Conservation (phyloP, 2,329 filamentous ascomycete species). For the Raffaelea albimanens region DNA sequence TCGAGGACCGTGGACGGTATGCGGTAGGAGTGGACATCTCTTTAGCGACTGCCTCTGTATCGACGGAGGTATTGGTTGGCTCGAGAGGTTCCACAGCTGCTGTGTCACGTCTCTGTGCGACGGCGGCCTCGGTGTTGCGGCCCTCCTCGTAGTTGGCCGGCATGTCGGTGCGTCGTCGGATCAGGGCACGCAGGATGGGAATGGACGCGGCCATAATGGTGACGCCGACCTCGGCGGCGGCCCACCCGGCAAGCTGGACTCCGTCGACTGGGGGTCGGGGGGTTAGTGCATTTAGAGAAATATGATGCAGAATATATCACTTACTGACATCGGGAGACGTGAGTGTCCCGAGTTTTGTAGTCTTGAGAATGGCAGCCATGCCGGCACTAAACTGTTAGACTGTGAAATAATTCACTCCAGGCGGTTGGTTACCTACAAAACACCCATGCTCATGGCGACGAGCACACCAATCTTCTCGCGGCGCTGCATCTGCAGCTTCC, state of each 20-base stretch:
- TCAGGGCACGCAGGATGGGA: conserved; percentile 18
- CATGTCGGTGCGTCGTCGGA: conserved; percentile 2
- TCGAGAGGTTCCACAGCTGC: too few relatives aligned
- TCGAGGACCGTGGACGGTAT: too few relatives aligned
- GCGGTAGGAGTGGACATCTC: too few relatives aligned
- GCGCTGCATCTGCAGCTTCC: conserved; percentile 18
- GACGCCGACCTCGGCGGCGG: conserved; percentile 17
- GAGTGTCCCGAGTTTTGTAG: conserved; percentile 9
- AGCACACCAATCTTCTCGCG: conserved; percentile 21
- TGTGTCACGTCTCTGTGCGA: too few relatives aligned
- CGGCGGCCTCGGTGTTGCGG: too few relatives aligned
- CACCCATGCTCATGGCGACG: conserved; percentile 22
- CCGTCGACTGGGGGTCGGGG: not conserved
- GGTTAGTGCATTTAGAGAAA: too few relatives aligned
- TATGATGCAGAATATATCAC: too few relatives aligned
- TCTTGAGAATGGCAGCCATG: conserved; percentile 17
- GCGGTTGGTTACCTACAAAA: conserved; percentile 14
- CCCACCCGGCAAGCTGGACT: conserved; percentile 9
- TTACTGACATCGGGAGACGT: too few relatives aligned
- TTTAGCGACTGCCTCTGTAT: too few relatives aligned
- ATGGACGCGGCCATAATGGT: conserved; percentile 21
- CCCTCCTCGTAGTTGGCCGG: too few relatives aligned
- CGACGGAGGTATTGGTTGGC: too few relatives aligned
- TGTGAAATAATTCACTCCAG: too few relatives aligned
- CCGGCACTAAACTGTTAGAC: conserved; percentile 16